Evolutionary conservation across 768 basidiomycete genomes (phyloP).

Genomic region (Naganishia friedmannii): DNA sequence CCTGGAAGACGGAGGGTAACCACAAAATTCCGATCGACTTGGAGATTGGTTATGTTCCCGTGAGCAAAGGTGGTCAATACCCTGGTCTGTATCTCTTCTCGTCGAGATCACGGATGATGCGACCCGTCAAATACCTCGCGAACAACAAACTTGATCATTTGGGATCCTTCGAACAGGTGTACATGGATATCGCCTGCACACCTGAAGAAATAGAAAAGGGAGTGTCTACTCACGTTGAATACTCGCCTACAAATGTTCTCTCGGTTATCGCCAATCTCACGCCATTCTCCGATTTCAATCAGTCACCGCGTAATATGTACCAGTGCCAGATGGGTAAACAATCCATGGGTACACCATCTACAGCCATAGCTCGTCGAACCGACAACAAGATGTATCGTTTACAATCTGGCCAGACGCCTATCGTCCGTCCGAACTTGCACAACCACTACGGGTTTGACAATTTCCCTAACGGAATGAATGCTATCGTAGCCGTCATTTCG

Average conservation of each 20-base stretch:
- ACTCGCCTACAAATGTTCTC: slow-evolving; percentile 88
- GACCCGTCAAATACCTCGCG: slow-evolving; percentile 84
- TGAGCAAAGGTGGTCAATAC: slow-evolving; percentile 89
- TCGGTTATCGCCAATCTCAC: slow-evolving; percentile 96
- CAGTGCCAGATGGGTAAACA: slow-evolving; percentile 99
- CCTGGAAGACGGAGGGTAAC: slow-evolving; percentile 89
- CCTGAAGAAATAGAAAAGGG: slow-evolving; percentile 74
- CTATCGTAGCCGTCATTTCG: slow-evolving; percentile 98
- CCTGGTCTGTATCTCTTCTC: slow-evolving; percentile 93
- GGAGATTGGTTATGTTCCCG: slow-evolving; percentile 87
- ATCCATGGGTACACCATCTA: slow-evolving; percentile 97
- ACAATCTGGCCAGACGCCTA: slow-evolving; percentile 88
- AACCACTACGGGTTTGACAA: slow-evolving; percentile 96
- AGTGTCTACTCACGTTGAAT: slow-evolving; percentile 86
- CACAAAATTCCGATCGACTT: slow-evolving; percentile 83
- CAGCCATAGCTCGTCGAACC: slow-evolving; percentile 82
- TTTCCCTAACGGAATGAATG: slow-evolving; percentile 97
- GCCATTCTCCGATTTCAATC: slow-evolving; percentile 99
- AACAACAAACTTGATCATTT: slow-evolving; percentile 86
- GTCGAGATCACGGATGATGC: slow-evolving; percentile 87
- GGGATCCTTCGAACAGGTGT: slow-evolving; percentile 97
- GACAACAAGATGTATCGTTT: slow-evolving; percentile 98
- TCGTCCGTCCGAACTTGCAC: slow-evolving; percentile 87
- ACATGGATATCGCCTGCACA: slow-evolving; percentile 94
- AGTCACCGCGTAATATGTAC: slow-evolving; percentile 72